These are phyloP conservation scores for Saturnispora dispora DNA, from an alignment of 805 yeast species.

Conservation along the genomic window DNA sequence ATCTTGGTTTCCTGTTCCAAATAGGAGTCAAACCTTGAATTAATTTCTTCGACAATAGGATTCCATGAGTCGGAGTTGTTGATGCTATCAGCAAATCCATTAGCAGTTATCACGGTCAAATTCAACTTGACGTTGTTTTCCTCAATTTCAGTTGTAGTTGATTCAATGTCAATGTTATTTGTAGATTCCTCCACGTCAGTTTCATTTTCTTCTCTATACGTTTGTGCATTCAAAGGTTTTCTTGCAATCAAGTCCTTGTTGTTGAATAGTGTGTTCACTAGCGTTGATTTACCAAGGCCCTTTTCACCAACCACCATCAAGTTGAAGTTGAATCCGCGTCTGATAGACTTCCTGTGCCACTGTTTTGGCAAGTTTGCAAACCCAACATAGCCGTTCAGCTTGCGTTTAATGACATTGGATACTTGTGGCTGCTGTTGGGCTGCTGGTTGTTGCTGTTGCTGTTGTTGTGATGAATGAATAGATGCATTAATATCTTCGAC, in stretches of 20 bases:
- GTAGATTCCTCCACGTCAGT: conserved; percentile 29
- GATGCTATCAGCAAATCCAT: conserved; percentile 89
- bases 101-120: conserved; percentile 78
- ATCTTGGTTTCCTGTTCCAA: conserved; percentile 85
- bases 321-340: conserved; percentile 83
- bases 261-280: conserved; percentile 84
- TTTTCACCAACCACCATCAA: conserved; percentile 84
- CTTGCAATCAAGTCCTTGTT: conserved; percentile 40
- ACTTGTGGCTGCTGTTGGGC: neutral
- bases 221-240: neutral
- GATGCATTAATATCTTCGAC: neutral
- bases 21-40: conserved; percentile 75
- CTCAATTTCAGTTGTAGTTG: conserved; percentile 65
- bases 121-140: conserved; percentile 88
- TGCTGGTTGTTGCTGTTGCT: conserved; percentile 15
- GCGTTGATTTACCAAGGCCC: conserved; percentile 89
- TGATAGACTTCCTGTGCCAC: conserved; percentile 92
- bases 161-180: conserved; percentile 46
- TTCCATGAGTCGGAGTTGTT: conserved; percentile 77
- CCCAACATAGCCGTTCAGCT: conserved; percentile 88
- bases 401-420: conserved; percentile 63
- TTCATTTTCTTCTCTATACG: conserved; percentile 18
- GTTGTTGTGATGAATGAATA: conserved; percentile 16
- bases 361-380: conserved; percentile 97
- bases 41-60: conserved; percentile 86